These are phyloP conservation scores for Odontarrhena argentea DNA, from an alignment of 345 rosid genomes.

Conservation along the genomic window DNA sequence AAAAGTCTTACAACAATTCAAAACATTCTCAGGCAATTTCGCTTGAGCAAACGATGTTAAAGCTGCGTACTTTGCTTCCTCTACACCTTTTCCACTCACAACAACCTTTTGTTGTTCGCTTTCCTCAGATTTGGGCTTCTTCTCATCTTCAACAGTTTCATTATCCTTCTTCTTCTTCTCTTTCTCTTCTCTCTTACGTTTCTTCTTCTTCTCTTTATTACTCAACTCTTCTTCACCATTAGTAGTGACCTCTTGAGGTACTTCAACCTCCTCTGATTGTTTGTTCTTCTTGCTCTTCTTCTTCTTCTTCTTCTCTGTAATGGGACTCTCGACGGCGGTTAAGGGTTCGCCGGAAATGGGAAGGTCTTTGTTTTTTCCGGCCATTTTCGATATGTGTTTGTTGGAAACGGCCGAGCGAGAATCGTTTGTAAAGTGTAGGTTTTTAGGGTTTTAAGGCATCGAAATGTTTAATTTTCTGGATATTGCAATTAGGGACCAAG, in stretches of 20 bases:
- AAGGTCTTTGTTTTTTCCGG: conserved; percentile 38
- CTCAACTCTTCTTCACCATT: conserved; percentile 25
- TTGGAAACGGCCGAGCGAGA: conserved; percentile 42
- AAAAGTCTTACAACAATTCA: conserved; percentile 75
- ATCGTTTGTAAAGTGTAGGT: conserved; percentile 26
- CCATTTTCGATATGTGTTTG: conserved; percentile 22
- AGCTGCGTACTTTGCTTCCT: conserved; percentile 64
- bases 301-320: conserved; percentile 44
- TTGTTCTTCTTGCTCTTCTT: conserved; percentile 45
- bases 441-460: conserved; percentile 38
- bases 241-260: conserved; percentile 29
- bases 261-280: conserved; percentile 37
- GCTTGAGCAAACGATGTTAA: conserved; percentile 57
- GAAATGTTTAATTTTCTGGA: not conserved
- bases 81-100: conserved; percentile 65
- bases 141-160: conserved; percentile 34
- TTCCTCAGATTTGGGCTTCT: conserved; percentile 22
- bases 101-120: conserved; percentile 51
- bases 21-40: conserved; percentile 67
- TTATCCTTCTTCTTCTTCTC: conserved; percentile 40
- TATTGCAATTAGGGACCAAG: conserved; percentile 10
- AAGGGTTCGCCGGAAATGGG: conserved; percentile 32
- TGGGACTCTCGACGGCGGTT: conserved; percentile 38
- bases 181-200: conserved; percentile 42
- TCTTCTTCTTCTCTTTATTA: conserved; percentile 53